Conservation (phyloP, 2,329 filamentous ascomycete genomes). For the Aaosphaeria arxii region DNA sequence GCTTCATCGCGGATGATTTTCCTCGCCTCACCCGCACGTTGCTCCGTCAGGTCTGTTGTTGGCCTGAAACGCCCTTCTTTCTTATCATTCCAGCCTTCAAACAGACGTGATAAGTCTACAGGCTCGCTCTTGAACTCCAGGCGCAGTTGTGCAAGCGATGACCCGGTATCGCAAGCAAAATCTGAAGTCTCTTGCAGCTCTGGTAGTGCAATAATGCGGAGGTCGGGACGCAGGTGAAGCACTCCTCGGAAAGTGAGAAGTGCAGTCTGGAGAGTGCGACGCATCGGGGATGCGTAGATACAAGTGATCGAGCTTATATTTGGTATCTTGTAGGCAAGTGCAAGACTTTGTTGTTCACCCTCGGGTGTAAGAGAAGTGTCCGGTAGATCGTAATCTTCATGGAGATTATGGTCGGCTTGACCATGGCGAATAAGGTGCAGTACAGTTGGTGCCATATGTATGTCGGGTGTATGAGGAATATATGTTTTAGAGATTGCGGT, state of each 20-base stretch:
- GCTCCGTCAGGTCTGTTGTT: neutral
- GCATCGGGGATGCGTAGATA: conserved; percentile 72
- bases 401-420: conserved; percentile 76
- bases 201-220: conserved; percentile 63
- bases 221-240: conserved; percentile 14
- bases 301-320: conserved; percentile 51
- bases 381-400: conserved; percentile 66
- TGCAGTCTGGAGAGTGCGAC: conserved; percentile 74
- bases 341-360: conserved; percentile 72
- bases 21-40: conserved; percentile 5
- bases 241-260: conserved; percentile 62
- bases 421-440: conserved; percentile 65
- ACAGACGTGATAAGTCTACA: conserved; percentile 62
- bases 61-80: conserved; percentile 1
- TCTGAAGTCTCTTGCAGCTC: conserved; percentile 75
- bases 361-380: conserved; percentile 75
- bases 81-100: conserved; percentile 69
- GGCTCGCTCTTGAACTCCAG: conserved; percentile 59
- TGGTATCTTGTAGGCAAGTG: conserved; percentile 45
- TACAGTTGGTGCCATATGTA: conserved; percentile 19
- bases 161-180: conserved; percentile 62
- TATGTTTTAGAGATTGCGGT: no score
- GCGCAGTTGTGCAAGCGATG: conserved; percentile 39
- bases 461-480: no score
- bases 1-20: conserved; percentile 5